phyloP scores from a whole-genome alignment of 1,284 basidiomycete genomes.

The Volvariella surrecta region DNA sequence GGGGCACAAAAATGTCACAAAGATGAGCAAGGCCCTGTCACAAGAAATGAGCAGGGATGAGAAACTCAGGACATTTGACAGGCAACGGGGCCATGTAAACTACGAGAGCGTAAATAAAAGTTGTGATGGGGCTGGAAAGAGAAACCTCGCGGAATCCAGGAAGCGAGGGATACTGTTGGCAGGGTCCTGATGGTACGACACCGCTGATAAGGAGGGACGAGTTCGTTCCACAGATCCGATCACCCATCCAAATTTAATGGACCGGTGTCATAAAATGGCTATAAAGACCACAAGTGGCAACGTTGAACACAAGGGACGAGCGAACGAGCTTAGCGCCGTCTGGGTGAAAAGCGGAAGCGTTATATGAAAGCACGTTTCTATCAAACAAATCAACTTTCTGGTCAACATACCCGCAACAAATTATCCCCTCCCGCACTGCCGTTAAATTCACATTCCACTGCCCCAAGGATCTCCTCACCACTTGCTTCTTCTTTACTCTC shows the following conservation, averaged over 20 bases:
- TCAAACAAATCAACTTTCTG: conserved; percentile 11
- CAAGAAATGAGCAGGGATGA: no score
- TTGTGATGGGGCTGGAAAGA: background rate
- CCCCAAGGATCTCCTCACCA: conserved; percentile 9
- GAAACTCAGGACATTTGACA: background rate
- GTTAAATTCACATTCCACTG: conserved; percentile 12
- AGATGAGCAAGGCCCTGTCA: no score
- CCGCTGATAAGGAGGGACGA: background rate
- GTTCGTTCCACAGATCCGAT: conserved; percentile 8
- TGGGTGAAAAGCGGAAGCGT: conserved; percentile 6
- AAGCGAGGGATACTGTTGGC: conserved; percentile 3
- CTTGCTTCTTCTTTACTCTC: conserved; percentile 12
- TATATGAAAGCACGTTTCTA: conserved; percentile 36
- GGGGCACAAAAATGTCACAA: no score
- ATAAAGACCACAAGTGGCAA: conserved; percentile 24
- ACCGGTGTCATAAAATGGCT: conserved; percentile 13
- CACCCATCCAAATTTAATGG: conserved; percentile 16
- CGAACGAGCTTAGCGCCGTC: conserved; percentile 6
- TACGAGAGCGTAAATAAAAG: background rate
- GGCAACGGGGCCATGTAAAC: background rate
- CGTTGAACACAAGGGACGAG: conserved; percentile 5
- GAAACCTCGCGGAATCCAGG: background rate
- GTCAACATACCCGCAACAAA: background rate
- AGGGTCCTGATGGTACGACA: conserved; percentile 1
- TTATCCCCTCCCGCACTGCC: conserved; percentile 10